Evolutionary conservation across 169 alveolate genomes (phyloP).

Genomic region (Plasmodium berghei): DNA sequence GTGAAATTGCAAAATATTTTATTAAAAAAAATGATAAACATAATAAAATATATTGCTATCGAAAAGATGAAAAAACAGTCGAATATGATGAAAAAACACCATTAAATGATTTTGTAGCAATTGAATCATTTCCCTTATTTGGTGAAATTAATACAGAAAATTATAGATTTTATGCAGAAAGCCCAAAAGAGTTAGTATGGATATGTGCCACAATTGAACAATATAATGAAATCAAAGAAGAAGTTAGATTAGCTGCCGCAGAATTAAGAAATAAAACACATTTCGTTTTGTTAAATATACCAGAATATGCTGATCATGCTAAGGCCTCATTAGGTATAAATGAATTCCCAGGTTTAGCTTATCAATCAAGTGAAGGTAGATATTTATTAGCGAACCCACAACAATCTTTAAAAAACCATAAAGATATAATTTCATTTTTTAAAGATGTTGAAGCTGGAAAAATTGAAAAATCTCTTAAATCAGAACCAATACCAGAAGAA

Average conservation of each 20-base stretch:
- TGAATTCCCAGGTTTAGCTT: slow-evolving; percentile 85
- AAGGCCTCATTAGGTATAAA: slow-evolving; percentile 58
- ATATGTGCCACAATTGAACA: slow-evolving; percentile 84
- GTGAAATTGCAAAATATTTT: slow-evolving; percentile 81
- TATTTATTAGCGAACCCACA: slow-evolving; percentile 76
- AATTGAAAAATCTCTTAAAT: slow-evolving; percentile 79
- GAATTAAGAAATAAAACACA: slow-evolving; percentile 73
- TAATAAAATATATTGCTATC: slow-evolving; percentile 54
- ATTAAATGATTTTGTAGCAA: slow-evolving; percentile 76
- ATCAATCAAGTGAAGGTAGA: slow-evolving; percentile 82
- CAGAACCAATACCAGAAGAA: slow-evolving; percentile 84
- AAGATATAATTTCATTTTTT: slow-evolving; percentile 79
- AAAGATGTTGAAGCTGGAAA: slow-evolving; percentile 84
- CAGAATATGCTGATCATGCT: slow-evolving; percentile 74
- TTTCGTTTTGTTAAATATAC: slow-evolving; percentile 56
- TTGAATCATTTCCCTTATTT: slow-evolving; percentile 84
- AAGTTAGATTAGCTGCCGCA: slow-evolving; percentile 61
- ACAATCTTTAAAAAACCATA: slow-evolving; percentile 60
- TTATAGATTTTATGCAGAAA: slow-evolving; percentile 82
- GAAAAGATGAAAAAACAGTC: slow-evolving; percentile 73
- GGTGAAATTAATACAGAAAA: slow-evolving; percentile 84
- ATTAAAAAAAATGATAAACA: slow-evolving; percentile 73
- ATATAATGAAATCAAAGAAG: slow-evolving; percentile 79
- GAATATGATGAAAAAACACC: slow-evolving; percentile 64
- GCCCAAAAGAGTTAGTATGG: slow-evolving; percentile 85